Conservation (phyloP, 1,139 yeast genomes). For the Yamadazyma aaseri region DNA sequence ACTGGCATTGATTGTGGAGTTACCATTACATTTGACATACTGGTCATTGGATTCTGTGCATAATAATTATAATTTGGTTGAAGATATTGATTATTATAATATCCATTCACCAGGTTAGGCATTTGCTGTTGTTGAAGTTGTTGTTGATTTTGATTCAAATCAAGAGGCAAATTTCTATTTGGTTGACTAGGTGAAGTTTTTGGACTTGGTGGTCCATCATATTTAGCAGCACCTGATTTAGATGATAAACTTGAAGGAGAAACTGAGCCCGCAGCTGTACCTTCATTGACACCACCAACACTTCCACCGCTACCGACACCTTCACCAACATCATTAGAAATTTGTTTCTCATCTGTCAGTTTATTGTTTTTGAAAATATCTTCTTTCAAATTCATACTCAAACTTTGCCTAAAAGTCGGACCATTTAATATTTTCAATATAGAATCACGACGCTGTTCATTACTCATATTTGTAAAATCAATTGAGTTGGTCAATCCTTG, state of each 20-base stretch:
- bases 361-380: conserved; percentile 34
- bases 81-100: conserved; percentile 2
- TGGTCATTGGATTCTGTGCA: background rate
- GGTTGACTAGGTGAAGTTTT: conserved; percentile 34
- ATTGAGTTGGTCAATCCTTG: conserved; percentile 38
- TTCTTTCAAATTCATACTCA: conserved; percentile 27
- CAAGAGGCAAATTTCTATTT: background rate
- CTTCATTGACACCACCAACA: conserved; percentile 2
- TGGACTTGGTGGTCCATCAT: conserved; percentile 45
- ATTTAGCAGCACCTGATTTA: conserved; percentile 25
- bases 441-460: conserved; percentile 44
- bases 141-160: background rate
- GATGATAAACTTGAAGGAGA: conserved; percentile 41
- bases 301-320: background rate
- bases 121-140: no score
- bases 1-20: background rate
- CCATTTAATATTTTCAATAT: conserved; percentile 39
- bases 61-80: conserved; percentile 4
- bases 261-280: conserved; percentile 18
- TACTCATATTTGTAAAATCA: conserved; percentile 42
- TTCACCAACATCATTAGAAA: conserved; percentile 1
- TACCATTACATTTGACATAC: no score
- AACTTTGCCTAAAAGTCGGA: conserved; percentile 16
- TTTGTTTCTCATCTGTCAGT: conserved; percentile 1
- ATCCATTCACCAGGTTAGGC: conserved; percentile 1